Evolutionary conservation across 2,329 filamentous ascomycete species (phyloP).

Genomic region (Cercospora canescens): DNA sequence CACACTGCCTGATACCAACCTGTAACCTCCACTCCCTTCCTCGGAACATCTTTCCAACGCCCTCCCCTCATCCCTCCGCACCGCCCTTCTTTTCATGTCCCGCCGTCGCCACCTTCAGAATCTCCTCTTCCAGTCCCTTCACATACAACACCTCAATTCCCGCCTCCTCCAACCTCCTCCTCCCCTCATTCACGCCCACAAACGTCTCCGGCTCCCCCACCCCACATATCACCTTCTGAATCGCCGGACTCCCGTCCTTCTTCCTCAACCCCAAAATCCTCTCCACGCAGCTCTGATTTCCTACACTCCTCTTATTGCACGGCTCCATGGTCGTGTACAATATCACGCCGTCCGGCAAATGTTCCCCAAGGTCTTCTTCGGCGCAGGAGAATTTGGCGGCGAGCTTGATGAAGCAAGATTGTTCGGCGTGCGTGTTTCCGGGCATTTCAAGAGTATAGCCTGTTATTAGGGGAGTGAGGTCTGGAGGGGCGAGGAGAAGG

Average conservation of each 20-base stretch:
- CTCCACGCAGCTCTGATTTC: slow-evolving; percentile 76
- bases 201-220: slow-evolving; percentile 89
- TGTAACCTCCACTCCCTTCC: not conserved
- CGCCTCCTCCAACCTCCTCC: slow-evolving; percentile 65
- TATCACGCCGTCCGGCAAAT: slow-evolving; percentile 56
- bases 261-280: slow-evolving; percentile 63
- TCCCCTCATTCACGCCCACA: slow-evolving; percentile 77
- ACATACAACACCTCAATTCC: slow-evolving; percentile 76
- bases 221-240: slow-evolving; percentile 81
- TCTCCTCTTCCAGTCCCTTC: slow-evolving; percentile 74
- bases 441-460: slow-evolving; percentile 89
- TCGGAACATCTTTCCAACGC: not conserved
- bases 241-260: slow-evolving; percentile 53
- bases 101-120: slow-evolving; percentile 77
- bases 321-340: slow-evolving; percentile 95
- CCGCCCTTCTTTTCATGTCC: slow-evolving; percentile 58
- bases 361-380: slow-evolving; percentile 56
- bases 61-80: not conserved
- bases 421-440: slow-evolving; percentile 95
- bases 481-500: slow-evolving; percentile 55
- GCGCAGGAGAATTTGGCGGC: slow-evolving; percentile 38
- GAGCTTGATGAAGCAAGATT: slow-evolving; percentile 83
- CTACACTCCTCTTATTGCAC: slow-evolving; percentile 71
- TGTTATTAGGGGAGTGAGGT: slow-evolving; percentile 62
- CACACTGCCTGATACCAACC: not conserved